Base-by-base conservation (phyloP, 2,329 filamentous ascomycete genomes). In the Fusarium sp. region DNA sequence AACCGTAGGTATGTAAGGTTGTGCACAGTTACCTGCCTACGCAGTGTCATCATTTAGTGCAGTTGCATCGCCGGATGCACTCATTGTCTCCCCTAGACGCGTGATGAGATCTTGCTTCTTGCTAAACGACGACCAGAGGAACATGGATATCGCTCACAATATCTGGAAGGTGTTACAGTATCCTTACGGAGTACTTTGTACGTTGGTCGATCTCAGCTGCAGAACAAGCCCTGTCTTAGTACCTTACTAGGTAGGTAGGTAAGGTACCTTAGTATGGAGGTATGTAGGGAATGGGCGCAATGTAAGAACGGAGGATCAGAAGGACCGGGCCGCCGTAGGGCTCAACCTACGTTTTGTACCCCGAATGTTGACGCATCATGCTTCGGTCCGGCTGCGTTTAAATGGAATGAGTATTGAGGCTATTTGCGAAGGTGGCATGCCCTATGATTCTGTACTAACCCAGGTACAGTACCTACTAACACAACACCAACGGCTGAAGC, bases 241-340 rank as follows among this genome's bases (percentile, higher is more conserved):
- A n/a, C n/a, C n/a, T 27, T 27, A 27, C 6, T 31, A 31, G 29
- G 29, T 31, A 31, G 11, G 29, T 31, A 31, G 4, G 8, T 31
- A n/a, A n/a, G n/a, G n/a, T n/a, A n/a, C n/a, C n/a, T 27, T 27
- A 27, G 25, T 31, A 31, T n/a, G n/a, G n/a, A n/a, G n/a, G n/a
- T n/a, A n/a, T n/a, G 23, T 18, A 29, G 11, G 41, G 18, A 53
- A 20, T 23, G 17, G 31, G 17, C 11, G 27, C 31, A 55, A 49
- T 45, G 31, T 39, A 35, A 63, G 55, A 55, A 56, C 25, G 42
- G 47, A 36, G 48, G 39, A 51, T 64, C 47, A 40, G 18, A 66
- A 69, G 55, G 61, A 62, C 55, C 65, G 48, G 65, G 60, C 66
- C 66, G 61, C 29, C 29, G 45, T 62, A 66, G 57, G 61, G 56